phyloP scores from a whole-genome alignment of 768 basidiomycete genomes.

The Suillus cothurnatus region DNA sequence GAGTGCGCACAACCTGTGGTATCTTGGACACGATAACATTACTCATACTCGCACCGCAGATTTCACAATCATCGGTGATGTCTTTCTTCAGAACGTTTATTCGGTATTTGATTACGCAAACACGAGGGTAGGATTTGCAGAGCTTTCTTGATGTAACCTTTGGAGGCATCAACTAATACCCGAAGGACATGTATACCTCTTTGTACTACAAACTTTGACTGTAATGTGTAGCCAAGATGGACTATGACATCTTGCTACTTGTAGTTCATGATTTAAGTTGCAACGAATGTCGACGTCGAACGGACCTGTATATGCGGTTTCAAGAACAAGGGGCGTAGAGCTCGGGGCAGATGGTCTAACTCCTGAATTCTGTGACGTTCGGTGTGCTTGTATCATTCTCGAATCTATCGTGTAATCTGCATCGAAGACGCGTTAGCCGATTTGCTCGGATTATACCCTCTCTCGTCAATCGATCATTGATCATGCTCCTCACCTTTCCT shows the following conservation, averaged over 20 bases:
- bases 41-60: conserved; percentile 12
- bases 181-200: background rate
- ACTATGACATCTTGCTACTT: background rate
- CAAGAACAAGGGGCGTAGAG: background rate
- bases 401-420: no score
- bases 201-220: background rate
- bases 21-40: background rate
- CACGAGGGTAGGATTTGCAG: conserved; percentile 40
- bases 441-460: no score
- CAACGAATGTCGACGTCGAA: background rate
- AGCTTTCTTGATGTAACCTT: conserved; percentile 10
- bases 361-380: background rate
- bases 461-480: no score
- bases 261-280: background rate
- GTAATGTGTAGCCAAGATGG: background rate
- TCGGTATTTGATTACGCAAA: conserved; percentile 31
- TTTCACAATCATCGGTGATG: conserved; percentile 29
- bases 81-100: conserved; percentile 28
- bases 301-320: background rate
- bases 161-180: background rate
- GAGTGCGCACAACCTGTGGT: conserved; percentile 11
- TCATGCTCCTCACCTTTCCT: no score
- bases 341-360: background rate
- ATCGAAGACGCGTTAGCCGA: no score
- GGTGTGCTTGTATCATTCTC: no score